Base-by-base conservation (phyloP, 495 filamentous ascomycete genomes). In the Penicillium silybi region DNA sequence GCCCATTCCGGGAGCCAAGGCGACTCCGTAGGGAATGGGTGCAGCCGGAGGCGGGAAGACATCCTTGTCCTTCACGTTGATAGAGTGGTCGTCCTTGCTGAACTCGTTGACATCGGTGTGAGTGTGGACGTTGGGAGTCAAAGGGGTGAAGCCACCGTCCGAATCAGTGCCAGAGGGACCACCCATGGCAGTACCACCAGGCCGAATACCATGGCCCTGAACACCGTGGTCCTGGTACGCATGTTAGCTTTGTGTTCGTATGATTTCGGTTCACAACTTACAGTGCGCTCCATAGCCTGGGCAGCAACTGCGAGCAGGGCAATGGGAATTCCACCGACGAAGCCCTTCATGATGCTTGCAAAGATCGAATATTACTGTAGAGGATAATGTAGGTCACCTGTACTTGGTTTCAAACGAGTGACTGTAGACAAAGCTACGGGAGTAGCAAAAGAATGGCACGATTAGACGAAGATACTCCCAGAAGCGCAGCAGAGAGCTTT, bases 241-340 rank as follows among this genome's bases (percentile, higher is more conserved):
- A 41, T 32, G 6, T 17, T 1, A 18, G 4, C 11, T 5, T 6
- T 37, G 8, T 25, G 27, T 39, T 0, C 3, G 22, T 18, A 16
- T 35, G 17, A 34, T 26, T 20, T 10, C 13, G 10, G 20, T n/a
- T n/a, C 17, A 42, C 6, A 4, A 55, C 59, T 48, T 35, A 61
- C 59, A 19, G 38, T 43, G 48, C 41, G 47, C 44, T 62, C 59
- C 57, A 53, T 53, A 19, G 57, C 57, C 58, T 72, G 59, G 7
- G 68, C 66, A 38, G 69, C 61, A 11, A 67, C 69, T 20, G 66
- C 72, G 49, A 75, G 59, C 26, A 73, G 51, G 38, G 72, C 72
- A 8, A 75, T 53, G 5, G 72, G 67, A 42, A 75, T 69, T 42
- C 68, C 69, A 27, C 57, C 63, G 27, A 70, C 57, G 44, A 75